These are phyloP conservation scores for Cytospora leucostoma DNA, from an alignment of 2,329 filamentous ascomycete species.

Conservation along the genomic window DNA sequence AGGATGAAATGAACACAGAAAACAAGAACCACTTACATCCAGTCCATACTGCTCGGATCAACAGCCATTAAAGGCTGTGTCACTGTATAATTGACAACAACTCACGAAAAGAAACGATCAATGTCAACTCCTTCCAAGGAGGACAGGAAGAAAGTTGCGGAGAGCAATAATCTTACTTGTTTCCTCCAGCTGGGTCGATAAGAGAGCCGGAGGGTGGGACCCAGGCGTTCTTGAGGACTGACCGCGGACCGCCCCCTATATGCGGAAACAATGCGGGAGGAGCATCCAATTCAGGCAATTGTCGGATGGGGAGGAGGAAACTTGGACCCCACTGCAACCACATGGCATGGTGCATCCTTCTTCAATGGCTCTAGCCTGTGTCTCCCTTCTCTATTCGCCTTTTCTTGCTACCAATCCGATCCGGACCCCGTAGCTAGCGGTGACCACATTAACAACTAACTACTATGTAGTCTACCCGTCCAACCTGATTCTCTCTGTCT, in stretches of 20 bases:
- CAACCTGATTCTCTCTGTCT: too few species aligned
- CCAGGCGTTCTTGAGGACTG: not conserved
- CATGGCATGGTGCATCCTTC: not conserved
- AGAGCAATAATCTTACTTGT: not conserved
- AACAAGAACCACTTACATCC: constrained; percentile 3
- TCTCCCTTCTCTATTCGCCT: too few species aligned
- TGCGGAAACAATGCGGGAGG: not conserved
- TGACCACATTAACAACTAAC: too few species aligned
- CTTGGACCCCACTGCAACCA: not conserved
- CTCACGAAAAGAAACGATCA: not conserved
- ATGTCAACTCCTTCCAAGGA: not conserved
- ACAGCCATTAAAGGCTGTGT: not conserved
- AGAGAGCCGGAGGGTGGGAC: not conserved
- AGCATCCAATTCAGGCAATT: too few species aligned
- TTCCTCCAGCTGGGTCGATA: not conserved
- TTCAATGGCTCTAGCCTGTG: not conserved
- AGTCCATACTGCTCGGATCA: constrained; percentile 2
- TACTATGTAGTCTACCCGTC: too few species aligned
- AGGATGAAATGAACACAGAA: too few species aligned
- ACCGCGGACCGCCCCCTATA: not conserved
- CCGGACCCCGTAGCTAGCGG: too few species aligned
- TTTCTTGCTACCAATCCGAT: not conserved
- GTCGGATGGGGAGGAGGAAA: not conserved
- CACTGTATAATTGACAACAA: not conserved
- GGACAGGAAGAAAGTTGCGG: not conserved